phyloP scores from a whole-genome alignment of 768 basidiomycete genomes.

The Leucocoprinus leucothites region DNA sequence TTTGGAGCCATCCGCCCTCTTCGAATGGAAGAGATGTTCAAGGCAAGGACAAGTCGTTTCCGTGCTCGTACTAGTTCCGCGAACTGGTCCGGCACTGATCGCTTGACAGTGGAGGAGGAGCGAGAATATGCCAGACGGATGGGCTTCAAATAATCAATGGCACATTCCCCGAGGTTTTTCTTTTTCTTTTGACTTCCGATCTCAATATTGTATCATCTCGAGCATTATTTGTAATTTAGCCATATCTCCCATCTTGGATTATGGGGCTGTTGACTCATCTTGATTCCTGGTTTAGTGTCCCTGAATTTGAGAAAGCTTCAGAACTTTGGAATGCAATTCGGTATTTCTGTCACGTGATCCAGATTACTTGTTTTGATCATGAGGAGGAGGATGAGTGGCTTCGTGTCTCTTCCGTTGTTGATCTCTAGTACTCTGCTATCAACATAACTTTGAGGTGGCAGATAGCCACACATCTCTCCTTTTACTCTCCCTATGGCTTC shows the following conservation, averaged over 20 bases:
- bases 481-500: slow-evolving; percentile 54
- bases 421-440: slow-evolving; percentile 12
- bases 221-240: background rate
- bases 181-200: too few species aligned
- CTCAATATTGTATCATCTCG: background rate
- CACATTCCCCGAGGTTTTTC: background rate
- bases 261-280: too few species aligned
- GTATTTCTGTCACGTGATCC: slow-evolving; percentile 12
- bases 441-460: slow-evolving; percentile 7
- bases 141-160: slow-evolving; percentile 60
- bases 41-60: slow-evolving; percentile 72
- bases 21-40: slow-evolving; percentile 93
- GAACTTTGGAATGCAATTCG: too few species aligned
- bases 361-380: slow-evolving; percentile 12
- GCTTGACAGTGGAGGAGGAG: slow-evolving; percentile 81
- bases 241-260: too few species aligned
- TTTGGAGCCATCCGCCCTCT: slow-evolving; percentile 88
- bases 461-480: slow-evolving; percentile 15
- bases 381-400: slow-evolving; percentile 6
- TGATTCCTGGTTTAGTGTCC: too few species aligned
- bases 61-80: slow-evolving; percentile 90
- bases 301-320: too few species aligned
- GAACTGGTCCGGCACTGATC: slow-evolving; percentile 94
- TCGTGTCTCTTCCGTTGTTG: slow-evolving; percentile 9
- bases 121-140: slow-evolving; percentile 85